Base-by-base conservation (phyloP, 371 early-diverging fungal species). In the Syncephalastrum racemosum region DNA sequence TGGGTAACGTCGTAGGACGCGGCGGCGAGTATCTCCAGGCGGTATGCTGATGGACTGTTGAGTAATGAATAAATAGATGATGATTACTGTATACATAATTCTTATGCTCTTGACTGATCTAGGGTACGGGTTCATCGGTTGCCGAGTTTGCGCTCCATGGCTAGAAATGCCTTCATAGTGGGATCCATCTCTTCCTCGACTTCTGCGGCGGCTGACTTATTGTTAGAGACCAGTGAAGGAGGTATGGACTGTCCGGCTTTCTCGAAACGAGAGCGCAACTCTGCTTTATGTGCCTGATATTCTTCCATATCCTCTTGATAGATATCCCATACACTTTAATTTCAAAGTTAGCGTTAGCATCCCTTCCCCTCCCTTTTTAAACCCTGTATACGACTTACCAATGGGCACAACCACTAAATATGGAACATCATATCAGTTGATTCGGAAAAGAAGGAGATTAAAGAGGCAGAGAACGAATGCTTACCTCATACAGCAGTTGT, bases 401-500 rank as follows among this genome's bases (percentile, higher is more conserved):
- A 46, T 71, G 63, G 2, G 62, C 77, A 27, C 77, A 76, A 18
- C 77, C 77, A 58, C 77, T 74, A 49, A 6, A 23, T 24, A 50
- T 8, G 22, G 40, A 4, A 19, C 41, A 25, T 14, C 4, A 51
- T 44, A 18, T 22, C 54, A 54, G 42, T 18, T 7, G n/a, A 12
- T 3, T n/a, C n/a, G n/a, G n/a, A n/a, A n/a, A n/a, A n/a, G n/a
- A n/a, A n/a, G n/a, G n/a, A 31, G 24, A 4, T 50, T 1, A 15
- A n/a, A 16, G 3, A 27, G 19, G 39, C 31, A 20, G 4, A 20
- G 15, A 19, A 42, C 13, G 4, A 52, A 23, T 41, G 41, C 8
- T 50, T 66, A 75, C 75, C 75, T 77, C 77, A 77, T 77, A 53
- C 77, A 77, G 41, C 77, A 77, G 18, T 73, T 70, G 8, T 73